phyloP scores from a whole-genome alignment of 164 flowering plant genomes.

The Aristolochia contorta region DNA sequence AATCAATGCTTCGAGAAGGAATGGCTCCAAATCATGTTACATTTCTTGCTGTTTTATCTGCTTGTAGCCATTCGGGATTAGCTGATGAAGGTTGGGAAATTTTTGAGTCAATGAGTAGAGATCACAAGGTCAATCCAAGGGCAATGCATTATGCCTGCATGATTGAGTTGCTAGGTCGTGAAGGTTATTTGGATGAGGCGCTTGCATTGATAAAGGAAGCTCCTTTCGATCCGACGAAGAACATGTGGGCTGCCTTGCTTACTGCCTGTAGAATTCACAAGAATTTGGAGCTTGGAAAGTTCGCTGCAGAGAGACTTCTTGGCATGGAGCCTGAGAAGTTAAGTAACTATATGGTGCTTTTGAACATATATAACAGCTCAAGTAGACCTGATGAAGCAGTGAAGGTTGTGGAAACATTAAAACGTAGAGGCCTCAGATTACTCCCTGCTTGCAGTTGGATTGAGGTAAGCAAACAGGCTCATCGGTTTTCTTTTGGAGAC shows the following conservation, averaged over 20 bases:
- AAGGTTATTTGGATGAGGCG: conserved; percentile 68
- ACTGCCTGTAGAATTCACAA: conserved; percentile 68
- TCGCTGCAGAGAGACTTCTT: conserved; percentile 73
- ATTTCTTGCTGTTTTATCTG: conserved; percentile 30
- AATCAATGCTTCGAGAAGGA: conserved; percentile 20
- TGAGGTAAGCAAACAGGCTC: conserved; percentile 45
- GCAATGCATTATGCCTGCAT: conserved; percentile 84
- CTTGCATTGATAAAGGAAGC: conserved; percentile 52
- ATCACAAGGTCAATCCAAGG: conserved; percentile 54
- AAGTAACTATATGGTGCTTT: conserved; percentile 55
- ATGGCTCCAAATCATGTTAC: conserved; percentile 27
- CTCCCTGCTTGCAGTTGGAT: conserved; percentile 70
- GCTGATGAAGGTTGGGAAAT: conserved; percentile 54
- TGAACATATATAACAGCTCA: conserved; percentile 54
- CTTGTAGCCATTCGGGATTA: conserved; percentile 38
- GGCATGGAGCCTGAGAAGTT: conserved; percentile 74
- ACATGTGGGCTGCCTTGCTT: conserved; percentile 88
- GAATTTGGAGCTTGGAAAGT: conserved; percentile 66
- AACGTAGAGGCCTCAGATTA: conserved; percentile 57
- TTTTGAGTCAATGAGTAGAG: conserved; percentile 58
- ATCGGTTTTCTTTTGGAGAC: conserved; percentile 53
- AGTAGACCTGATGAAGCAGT: conserved; percentile 61
- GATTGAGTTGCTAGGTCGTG: conserved; percentile 64
- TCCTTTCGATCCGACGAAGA: conserved; percentile 54
- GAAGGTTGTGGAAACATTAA: conserved; percentile 40